These are phyloP conservation scores for Cyclaneusma minus DNA, from an alignment of 2,329 filamentous ascomycete genomes.

Conservation along the genomic window DNA sequence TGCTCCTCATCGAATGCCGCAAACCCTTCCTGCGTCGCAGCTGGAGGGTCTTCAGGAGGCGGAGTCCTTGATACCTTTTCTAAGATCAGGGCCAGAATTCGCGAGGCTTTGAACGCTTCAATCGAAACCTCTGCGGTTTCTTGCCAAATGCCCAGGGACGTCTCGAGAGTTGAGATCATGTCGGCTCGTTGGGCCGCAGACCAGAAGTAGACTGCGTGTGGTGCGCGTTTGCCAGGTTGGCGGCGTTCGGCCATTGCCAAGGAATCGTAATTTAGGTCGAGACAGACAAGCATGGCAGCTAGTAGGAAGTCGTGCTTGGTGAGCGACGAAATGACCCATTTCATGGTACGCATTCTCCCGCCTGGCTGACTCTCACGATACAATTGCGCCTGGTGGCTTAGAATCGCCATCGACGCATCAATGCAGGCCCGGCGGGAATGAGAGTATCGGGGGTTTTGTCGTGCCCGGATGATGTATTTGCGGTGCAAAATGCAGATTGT, in stretches of 20 bases:
- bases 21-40: slow-evolving; percentile 14
- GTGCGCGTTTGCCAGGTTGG: slow-evolving; percentile 18
- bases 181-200: slow-evolving; percentile 45
- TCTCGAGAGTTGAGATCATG: slow-evolving; percentile 63
- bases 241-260: slow-evolving; percentile 21
- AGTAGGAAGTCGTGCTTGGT: slow-evolving; percentile 77
- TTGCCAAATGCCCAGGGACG: slow-evolving; percentile 66
- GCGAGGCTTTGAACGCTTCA: slow-evolving; percentile 78
- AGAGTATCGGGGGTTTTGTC: slow-evolving; percentile 65
- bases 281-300: slow-evolving; percentile 67
- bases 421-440: slow-evolving; percentile 75
- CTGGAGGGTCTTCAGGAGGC: slow-evolving; percentile 7
- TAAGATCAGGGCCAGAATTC: slow-evolving; percentile 71
- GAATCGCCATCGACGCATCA: slow-evolving; percentile 69
- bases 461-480: slow-evolving; percentile 66
- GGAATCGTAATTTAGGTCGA: slow-evolving; percentile 69
- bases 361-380: slow-evolving; percentile 58
- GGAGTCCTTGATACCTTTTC: slow-evolving; percentile 31
- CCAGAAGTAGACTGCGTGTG: slow-evolving; percentile 37
- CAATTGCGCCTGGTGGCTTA: slow-evolving; percentile 63
- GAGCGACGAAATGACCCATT: slow-evolving; percentile 66
- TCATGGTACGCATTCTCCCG: slow-evolving; percentile 56
- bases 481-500: slow-evolving; percentile 79
- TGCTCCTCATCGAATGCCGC: slow-evolving; percentile 28
- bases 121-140: slow-evolving; percentile 62